Evolutionary conservation across 2,329 filamentous ascomycete genomes (phyloP), one percentile per base, ranked within the genome.

Genomic region (Aspergillus ustus): DNA sequence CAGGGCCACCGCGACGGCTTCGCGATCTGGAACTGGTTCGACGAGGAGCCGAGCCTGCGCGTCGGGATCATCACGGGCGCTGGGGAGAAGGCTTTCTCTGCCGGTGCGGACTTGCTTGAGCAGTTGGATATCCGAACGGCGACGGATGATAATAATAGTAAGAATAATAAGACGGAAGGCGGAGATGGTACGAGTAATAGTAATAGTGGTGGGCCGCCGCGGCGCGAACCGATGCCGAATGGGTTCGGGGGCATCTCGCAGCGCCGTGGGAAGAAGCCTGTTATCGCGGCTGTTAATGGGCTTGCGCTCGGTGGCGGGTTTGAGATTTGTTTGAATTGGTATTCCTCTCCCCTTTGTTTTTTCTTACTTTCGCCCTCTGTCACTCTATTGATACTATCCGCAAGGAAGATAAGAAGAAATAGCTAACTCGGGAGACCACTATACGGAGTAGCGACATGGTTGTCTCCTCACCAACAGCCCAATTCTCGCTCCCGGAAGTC

Each of bases 291-390:
- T 0, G 89, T 93, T n/a, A 91, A 93, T 71, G 91, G 91, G 1
- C 80, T 90, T 31, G 91, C 89, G 49, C 82, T 91, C 40, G 91
- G 91, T 44, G 91, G 91, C 54, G 91, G 90, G 2, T 88, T 91
- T 77, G 91, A 94, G 80, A 92, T 93, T 75, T 92, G 93, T 60
- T 90, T 98, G 85, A 97, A 97, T 91, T 91, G 90, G 83, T 85
- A 71, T 40, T 25, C 77, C 73, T 25, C 25, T 4, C 31, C 17
- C 19, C 13, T 28, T 22, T 29, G 45, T n/a, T 13, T 9, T 7
- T 28, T 31, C 52, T n/a, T n/a, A n/a, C n/a, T n/a, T n/a, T n/a
- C n/a, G n/a, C n/a, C n/a, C 11, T 25, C 9, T 60, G 7, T 31
- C 20, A 28, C 25, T 13, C 13, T 46, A 3, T 48, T 46, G 11